A percentile compares a stretch with the other conserved stretches of the same genome.
phyloP scores from a whole-genome alignment of 75 land plant genomes.

The Azolla pinnata region DNA sequence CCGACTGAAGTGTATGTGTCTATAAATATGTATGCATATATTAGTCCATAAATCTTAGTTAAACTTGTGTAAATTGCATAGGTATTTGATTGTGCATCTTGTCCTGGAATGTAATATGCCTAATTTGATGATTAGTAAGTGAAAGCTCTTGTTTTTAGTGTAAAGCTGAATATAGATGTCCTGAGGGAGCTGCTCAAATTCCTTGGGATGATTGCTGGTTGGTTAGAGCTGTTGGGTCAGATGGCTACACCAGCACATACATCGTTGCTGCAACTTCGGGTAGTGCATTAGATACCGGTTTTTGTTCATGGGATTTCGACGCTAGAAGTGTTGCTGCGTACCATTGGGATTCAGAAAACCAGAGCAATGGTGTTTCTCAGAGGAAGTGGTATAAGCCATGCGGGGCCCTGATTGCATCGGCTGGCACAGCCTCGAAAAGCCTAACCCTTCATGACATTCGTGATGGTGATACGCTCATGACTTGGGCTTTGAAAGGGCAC shows the following conservation, averaged over 20 bases:
- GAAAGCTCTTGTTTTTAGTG: no score
- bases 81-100: no score
- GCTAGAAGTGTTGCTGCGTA: constrained; percentile 55
- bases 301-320: constrained; percentile 94
- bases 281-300: constrained; percentile 54
- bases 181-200: constrained; percentile 34
- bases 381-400: constrained; percentile 79
- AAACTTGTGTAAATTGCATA: no score
- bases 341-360: constrained; percentile 16
- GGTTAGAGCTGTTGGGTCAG: constrained; percentile 81
- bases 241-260: constrained; percentile 82
- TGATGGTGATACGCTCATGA: constrained; percentile 83
- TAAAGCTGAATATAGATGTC: constrained; percentile 61
- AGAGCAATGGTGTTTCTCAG: no score
- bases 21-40: no score
- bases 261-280: constrained; percentile 96
- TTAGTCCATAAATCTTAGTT: no score
- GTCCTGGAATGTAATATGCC: no score
- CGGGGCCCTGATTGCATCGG: constrained; percentile 73
- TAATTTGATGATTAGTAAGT: no score
- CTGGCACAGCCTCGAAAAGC: constrained; percentile 45
- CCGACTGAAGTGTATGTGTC: no score
- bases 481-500: constrained; percentile 62
- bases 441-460: constrained; percentile 75
- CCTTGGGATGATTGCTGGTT: constrained; percentile 95